phyloP scores from a whole-genome alignment of 2,329 filamentous ascomycete species.

The Capronia americana region DNA sequence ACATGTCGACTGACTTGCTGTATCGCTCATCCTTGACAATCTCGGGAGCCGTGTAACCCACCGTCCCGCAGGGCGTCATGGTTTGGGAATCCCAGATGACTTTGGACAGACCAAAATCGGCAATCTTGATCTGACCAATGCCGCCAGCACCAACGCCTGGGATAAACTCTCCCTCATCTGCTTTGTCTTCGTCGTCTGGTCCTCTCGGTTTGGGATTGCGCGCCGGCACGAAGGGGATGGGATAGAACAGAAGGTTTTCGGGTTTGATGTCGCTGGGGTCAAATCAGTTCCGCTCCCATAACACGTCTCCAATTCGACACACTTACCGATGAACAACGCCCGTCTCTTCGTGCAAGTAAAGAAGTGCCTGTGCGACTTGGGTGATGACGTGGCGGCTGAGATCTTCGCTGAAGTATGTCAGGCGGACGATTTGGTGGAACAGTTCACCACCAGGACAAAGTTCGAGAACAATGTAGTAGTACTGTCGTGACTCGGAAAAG shows the following conservation, averaged over 20 bases:
- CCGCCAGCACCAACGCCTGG: slow-evolving; percentile 81
- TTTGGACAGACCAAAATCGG: slow-evolving; percentile 96
- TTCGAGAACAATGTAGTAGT: slow-evolving; percentile 97
- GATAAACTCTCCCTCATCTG: slow-evolving; percentile 92
- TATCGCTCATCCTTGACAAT: slow-evolving; percentile 99
- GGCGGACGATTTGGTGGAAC: slow-evolving; percentile 96
- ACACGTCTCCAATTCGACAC: not conserved
- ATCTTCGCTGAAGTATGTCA: slow-evolving; percentile 98
- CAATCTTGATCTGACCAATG: slow-evolving; percentile 95
- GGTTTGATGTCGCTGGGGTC: slow-evolving; percentile 87
- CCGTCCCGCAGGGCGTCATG: slow-evolving; percentile 98
- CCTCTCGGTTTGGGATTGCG: slow-evolving; percentile 79
- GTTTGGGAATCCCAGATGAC: slow-evolving; percentile 98
- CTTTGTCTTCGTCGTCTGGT: slow-evolving; percentile 95
- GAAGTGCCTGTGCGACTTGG: slow-evolving; percentile 91
- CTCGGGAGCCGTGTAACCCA: slow-evolving; percentile 98
- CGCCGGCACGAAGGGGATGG: slow-evolving; percentile 79
- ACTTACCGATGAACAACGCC: slow-evolving; percentile 95
- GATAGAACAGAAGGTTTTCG: slow-evolving; percentile 90
- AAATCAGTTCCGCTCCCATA: slow-evolving; percentile 2
- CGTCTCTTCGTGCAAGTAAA: slow-evolving; percentile 92
- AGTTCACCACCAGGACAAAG: slow-evolving; percentile 93
- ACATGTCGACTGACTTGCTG: slow-evolving; percentile 99
- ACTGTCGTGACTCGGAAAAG: slow-evolving; percentile 90
- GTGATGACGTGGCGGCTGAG: slow-evolving; percentile 91